Conservation (phyloP, 2,329 filamentous ascomycete species). For the Eurotiales sp. region DNA sequence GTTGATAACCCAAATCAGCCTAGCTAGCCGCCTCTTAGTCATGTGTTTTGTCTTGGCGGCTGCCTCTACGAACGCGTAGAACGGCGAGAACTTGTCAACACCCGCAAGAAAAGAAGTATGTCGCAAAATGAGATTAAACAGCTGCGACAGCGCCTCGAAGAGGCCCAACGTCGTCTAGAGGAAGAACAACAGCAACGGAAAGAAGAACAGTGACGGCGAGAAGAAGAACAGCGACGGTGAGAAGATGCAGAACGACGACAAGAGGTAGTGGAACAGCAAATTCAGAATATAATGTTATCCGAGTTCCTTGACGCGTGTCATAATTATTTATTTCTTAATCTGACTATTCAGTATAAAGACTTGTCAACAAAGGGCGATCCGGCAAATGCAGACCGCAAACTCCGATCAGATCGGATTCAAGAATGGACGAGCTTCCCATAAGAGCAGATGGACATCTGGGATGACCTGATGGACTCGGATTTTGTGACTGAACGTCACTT, state of each 20-base stretch:
- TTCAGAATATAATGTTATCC: constrained; percentile 17
- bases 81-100: neutral
- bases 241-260: constrained; percentile 11
- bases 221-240: constrained; percentile 12
- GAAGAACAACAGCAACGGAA: no score
- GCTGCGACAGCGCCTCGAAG: constrained; percentile 1
- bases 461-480: constrained; percentile 16
- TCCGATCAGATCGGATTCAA: constrained; percentile 17
- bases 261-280: constrained; percentile 15
- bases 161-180: neutral
- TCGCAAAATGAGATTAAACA: constrained; percentile 4
- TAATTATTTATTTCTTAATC: constrained; percentile 18
- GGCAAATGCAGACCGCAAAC: constrained; percentile 19
- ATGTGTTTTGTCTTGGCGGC: no score
- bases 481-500: constrained; percentile 19
- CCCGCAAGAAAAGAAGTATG: neutral
- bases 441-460: constrained; percentile 18
- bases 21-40: no score
- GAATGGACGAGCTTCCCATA: constrained; percentile 18
- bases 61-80: no score
- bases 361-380: constrained; percentile 20
- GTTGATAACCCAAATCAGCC: no score
- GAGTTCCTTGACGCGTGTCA: constrained; percentile 20
- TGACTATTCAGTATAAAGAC: constrained; percentile 18
- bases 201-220: constrained; percentile 6